Conservation (phyloP, 2,329 filamentous ascomycete genomes). For the Rasamsonia emersonii region DNA sequence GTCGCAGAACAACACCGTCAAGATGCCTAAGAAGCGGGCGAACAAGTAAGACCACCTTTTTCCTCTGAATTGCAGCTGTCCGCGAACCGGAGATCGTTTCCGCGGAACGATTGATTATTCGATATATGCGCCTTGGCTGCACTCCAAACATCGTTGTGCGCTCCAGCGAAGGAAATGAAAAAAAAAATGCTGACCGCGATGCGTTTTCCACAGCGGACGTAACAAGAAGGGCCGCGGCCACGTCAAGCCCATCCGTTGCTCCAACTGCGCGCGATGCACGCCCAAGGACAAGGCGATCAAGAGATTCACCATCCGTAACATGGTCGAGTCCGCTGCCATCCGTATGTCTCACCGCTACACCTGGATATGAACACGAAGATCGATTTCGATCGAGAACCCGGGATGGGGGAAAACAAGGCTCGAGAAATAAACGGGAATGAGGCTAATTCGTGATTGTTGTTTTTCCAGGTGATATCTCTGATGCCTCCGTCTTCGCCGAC, state of each 20-base stretch:
- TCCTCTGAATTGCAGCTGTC: too few relatives aligned
- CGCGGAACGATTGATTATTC: too few relatives aligned
- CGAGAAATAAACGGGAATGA: constrained; percentile 4
- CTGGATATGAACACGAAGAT: constrained; percentile 8
- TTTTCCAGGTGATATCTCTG: constrained; percentile 91
- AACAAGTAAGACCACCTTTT: constrained; percentile 52
- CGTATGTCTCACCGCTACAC: constrained; percentile 57
- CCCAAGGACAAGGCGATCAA: constrained; percentile 99
- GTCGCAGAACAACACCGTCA: constrained; percentile 40
- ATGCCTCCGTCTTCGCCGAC: constrained; percentile 97
- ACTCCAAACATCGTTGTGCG: constrained; percentile 7
- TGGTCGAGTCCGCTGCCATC: constrained; percentile 99
- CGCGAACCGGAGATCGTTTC: too few relatives aligned
- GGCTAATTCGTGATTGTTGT: constrained; percentile 9
- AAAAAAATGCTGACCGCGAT: constrained; percentile 25
- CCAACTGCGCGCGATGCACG: constrained; percentile 80
- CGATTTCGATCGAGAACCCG: too few relatives aligned
- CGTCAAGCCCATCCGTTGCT: constrained; percentile 97
- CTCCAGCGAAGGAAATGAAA: constrained; percentile 5
- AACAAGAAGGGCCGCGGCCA: constrained; percentile 99
- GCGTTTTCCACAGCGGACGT: constrained; percentile 61
- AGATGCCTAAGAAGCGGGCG: constrained; percentile 69
- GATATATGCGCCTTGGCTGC: too few relatives aligned
- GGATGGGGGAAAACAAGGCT: constrained; percentile 6
- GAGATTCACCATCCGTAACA: constrained; percentile 99